Base-by-base conservation (phyloP, 2,329 filamentous ascomycete species). In the Xylariaceae sp. region DNA sequence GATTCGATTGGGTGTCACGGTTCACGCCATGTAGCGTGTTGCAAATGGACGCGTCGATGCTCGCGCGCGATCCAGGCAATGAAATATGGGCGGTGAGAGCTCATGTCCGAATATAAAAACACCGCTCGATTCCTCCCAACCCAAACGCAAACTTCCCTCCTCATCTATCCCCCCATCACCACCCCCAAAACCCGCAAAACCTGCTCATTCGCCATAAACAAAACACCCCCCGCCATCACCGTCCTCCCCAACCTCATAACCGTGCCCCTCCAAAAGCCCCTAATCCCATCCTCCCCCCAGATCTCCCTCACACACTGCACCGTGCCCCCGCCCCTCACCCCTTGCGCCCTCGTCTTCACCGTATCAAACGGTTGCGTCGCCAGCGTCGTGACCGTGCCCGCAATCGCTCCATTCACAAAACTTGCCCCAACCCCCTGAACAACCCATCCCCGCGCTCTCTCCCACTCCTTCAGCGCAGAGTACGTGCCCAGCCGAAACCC, bases 401-500 rank as follows among this genome's bases (percentile, higher is more conserved):
- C 73, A 9, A 72, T 61, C 1, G 73, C 72, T 50, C 72, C 73
- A 54, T 76, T 74, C n/a, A 66, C 78, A 57, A 78, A 83, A 63
- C 71, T 72, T 11, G 48, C 54, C 15, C 64, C 18, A 2, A 64
- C 7, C 78, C 82, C 57, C 48, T 71, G 64, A 35, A 69, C 68
- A 3, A 60, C 53, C 45, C 67, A 30, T 2, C 64, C 66, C 9
- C 57, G 64, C 2, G 57, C 34, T 13, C 66, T 62, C 61, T 72
- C 68, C 64, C 65, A 69, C 55, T 87, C 84, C 67, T 86, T 87
- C 58, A 87, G 74, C 55, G 85, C 82, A 51, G 85, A 84, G 71
- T 87, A 87, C 2, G 80, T 79, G 1, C 84, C 84, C 75, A 87
- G 81, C 3, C 84, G 79, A 42, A 86, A 82, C 0, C 82, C 82